Evolutionary conservation across 768 basidiomycete species (phyloP).

Genomic region (Cyclocybe cylindracea): DNA sequence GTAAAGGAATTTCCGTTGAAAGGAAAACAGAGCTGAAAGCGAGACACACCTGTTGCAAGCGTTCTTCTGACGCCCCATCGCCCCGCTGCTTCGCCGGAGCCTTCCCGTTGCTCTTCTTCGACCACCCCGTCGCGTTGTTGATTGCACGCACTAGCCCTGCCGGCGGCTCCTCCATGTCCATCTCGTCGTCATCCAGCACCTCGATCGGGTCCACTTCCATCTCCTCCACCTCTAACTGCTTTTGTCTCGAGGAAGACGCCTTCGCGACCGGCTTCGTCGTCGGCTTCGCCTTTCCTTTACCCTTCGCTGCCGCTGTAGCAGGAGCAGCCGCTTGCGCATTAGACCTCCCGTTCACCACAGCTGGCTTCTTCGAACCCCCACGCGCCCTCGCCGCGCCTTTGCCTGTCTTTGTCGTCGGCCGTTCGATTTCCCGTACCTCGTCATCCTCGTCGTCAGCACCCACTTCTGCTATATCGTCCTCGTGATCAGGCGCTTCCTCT

Average conservation of each 20-base stretch:
- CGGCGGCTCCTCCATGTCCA: constrained; percentile 21
- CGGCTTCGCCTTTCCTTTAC: constrained; percentile 34
- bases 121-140: neutral
- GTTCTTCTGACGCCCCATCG: no score
- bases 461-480: neutral
- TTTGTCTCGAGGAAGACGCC: constrained; percentile 2
- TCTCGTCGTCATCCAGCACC: constrained; percentile 15
- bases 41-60: no score
- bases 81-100: no score
- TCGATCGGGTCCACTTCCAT: constrained; percentile 12
- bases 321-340: constrained; percentile 8
- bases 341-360: constrained; percentile 14
- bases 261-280: constrained; percentile 20
- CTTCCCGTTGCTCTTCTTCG: no score
- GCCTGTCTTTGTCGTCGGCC: constrained; percentile 17
- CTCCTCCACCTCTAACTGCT: constrained; percentile 4
- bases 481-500: neutral
- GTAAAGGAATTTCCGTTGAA: neutral
- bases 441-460: constrained; percentile 14
- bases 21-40: neutral
- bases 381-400: constrained; percentile 13
- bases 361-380: constrained; percentile 18
- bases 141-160: constrained; percentile 12
- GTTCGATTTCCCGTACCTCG: constrained; percentile 6
- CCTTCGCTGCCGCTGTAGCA: constrained; percentile 19